Base-by-base conservation (phyloP, 176 grass and related monocot genomes). In the Musa troglodytarum region DNA sequence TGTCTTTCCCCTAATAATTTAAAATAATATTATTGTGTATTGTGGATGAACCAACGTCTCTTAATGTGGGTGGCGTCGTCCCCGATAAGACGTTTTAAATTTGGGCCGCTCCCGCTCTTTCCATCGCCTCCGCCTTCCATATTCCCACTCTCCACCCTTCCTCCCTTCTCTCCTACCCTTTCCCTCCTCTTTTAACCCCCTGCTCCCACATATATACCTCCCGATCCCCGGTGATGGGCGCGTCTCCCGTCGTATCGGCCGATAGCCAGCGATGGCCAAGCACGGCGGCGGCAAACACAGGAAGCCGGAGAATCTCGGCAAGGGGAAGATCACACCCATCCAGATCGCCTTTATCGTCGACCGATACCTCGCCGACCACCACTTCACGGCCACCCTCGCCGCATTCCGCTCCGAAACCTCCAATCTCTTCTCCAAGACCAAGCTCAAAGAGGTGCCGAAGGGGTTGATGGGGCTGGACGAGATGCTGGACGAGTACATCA, bases 311-410 rank as follows among this genome's bases (percentile, higher is more conserved):
- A 53, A 43, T 13, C 74, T 74, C 54, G 75, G 81, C 10, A 85
- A 76, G 70, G 86, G 80, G 71, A 92, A 86, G 85, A 85, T 92
- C 24, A 92, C 89, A 20, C 80, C 89, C 0, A 10, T 68, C 15
- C 89, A 96, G 80, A 89, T 96, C 58, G 89, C 93, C 22, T 96
- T 88, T 89, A 91, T 96, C 65, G 89, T 96, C 59, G 93, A 92
- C 67, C 81, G 83, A 20, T 96, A 96, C 87, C 85, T 96, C 65
- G 78, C 89, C 11, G 89, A 92, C 76, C 90, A 86, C 77, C 79
- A 77, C 55, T 92, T 87, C 89, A 8, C 49, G 9, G 78, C 80
- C 49, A 49, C 89, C 23, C 89, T 92, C 68, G 43, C 85, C 23
- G 87, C 87, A 29, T 96, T 96, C 83, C 81, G 89, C 17, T 71